Base-by-base conservation (phyloP, 1,284 basidiomycete species). In the Puccinia coronata region DNA sequence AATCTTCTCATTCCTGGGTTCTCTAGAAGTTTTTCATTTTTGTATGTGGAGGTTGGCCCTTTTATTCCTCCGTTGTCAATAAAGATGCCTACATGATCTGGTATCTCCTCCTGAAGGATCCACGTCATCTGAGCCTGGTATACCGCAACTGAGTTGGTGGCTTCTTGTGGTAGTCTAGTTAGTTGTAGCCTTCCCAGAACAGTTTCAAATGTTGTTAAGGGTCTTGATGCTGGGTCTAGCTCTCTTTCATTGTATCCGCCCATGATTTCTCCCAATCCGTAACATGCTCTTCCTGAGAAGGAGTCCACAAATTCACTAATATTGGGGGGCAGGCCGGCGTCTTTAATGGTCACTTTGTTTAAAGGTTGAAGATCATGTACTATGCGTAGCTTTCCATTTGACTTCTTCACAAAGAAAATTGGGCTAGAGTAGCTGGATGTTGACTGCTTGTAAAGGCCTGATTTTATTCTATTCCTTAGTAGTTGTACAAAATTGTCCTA, bases 281-380 rank as follows among this genome's bases (percentile, higher is more conserved):
- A 57, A 23, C 55, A 57, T 9, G 6, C 55, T 31, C 55, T 57
- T 57, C 55, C 55, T 57, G 55, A 57, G 23, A 57, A 57, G 9
- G 55, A 57, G 8, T 57, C 8, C 36, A 67, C 63, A 31, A 34
- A 67, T 36, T 67, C 63, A 9, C 34, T 28, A 25, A 36, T 41
- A 67, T 25, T 23, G 4, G 63, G 63, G 11, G 69, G 69, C 28
- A 71, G 51, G 9, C 69, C 49, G 11, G 69, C 41, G 28, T 71
- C 69, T 25, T 49, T 71, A 11, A 71, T 71, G 3, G 69, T 71
- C 6, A 71, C 61, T 43, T 65, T 65, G 18, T 65, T 65, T n/a
- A 65, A 39, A 2, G 2, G 5, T 39, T 65, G 61, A 6, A 65
- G 20, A 18, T 65, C 61, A 39, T 65, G 34, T 14, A 65, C 61